Evolutionary conservation across 192 early-diverging fungal species (phyloP).

Genomic region (Mortierella claussenii): DNA sequence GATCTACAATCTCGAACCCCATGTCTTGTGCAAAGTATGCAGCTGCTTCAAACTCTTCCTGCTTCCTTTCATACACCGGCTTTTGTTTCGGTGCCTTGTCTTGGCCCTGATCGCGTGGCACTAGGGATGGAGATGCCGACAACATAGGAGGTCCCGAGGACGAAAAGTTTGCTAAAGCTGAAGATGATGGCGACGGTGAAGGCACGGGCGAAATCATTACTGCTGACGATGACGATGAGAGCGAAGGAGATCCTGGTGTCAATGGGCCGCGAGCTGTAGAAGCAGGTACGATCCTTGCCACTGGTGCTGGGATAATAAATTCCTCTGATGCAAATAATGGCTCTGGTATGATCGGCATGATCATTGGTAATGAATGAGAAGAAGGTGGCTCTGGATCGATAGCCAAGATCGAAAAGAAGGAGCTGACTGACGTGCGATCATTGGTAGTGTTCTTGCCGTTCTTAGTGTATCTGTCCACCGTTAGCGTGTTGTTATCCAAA

Average conservation of each 20-base stretch:
- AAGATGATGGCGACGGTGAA: too few species aligned
- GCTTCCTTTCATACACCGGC: slow-evolving; percentile 6
- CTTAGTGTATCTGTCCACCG: slow-evolving; percentile 22
- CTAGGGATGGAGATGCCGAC: too few species aligned
- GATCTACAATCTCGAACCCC: slow-evolving; percentile 44
- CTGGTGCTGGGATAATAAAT: slow-evolving; percentile 40
- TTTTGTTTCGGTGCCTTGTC: not conserved
- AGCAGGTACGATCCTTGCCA: slow-evolving; percentile 17
- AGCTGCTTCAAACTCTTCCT: slow-evolving; percentile 30
- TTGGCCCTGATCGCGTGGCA: not conserved
- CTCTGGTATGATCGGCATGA: slow-evolving; percentile 7
- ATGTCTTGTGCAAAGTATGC: slow-evolving; percentile 42
- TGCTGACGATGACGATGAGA: too few species aligned
- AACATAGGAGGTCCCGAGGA: too few species aligned
- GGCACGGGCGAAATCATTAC: too few species aligned
- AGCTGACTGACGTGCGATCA: slow-evolving; percentile 37
- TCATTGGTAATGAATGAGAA: not conserved
- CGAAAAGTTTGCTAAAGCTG: too few species aligned
- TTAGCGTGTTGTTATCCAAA: slow-evolving; percentile 21
- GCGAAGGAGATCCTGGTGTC: too few species aligned
- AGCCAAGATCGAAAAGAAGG: slow-evolving; percentile 34
- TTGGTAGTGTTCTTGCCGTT: not conserved
- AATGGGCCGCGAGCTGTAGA: too few species aligned
- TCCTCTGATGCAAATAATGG: slow-evolving; percentile 15
- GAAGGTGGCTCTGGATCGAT: slow-evolving; percentile 36